A percentile compares a stretch with the other conserved stretches of the same genome.
These are phyloP conservation scores for Scheffersomyces lignosus DNA, from an alignment of 805 yeast genomes.

Conservation along the genomic window DNA sequence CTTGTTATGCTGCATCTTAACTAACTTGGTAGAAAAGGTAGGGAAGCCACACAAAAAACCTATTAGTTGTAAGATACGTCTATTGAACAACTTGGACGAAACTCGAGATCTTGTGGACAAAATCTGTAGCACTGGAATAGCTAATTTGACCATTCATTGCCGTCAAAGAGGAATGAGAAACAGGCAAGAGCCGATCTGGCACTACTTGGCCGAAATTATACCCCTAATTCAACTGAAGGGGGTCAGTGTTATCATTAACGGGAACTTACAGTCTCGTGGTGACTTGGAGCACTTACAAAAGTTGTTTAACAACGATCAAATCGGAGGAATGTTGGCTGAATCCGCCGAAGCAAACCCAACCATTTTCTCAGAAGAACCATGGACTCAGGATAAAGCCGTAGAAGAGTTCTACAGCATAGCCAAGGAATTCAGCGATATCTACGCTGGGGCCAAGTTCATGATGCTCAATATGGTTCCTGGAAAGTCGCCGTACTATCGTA, in stretches of 20 bases:
- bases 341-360: slow-evolving; percentile 87
- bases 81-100: slow-evolving; percentile 60
- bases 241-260: slow-evolving; percentile 80
- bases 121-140: slow-evolving; percentile 69
- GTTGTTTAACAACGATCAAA: slow-evolving; percentile 48
- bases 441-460: slow-evolving; percentile 76
- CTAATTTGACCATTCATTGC: slow-evolving; percentile 88
- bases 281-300: slow-evolving; percentile 56
- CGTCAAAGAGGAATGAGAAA: slow-evolving; percentile 87
- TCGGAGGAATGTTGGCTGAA: slow-evolving; percentile 95
- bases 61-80: slow-evolving; percentile 86
- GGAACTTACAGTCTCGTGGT: slow-evolving; percentile 57
- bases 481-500: slow-evolving; percentile 57
- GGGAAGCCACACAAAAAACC: slow-evolving; percentile 78
- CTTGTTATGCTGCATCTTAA: slow-evolving; percentile 65
- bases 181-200: slow-evolving; percentile 77
- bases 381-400: slow-evolving; percentile 55
- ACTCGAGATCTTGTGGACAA: slow-evolving; percentile 58
- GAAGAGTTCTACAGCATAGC: slow-evolving; percentile 60
- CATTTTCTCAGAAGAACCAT: slow-evolving; percentile 52
- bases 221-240: slow-evolving; percentile 58
- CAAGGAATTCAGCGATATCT: slow-evolving; percentile 52
- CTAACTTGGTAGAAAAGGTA: slow-evolving; percentile 68
- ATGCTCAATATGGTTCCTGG: slow-evolving; percentile 79
- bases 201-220: slow-evolving; percentile 61